phyloP scores from a whole-genome alignment of 805 yeast species.

The Barnettozyma californica region DNA sequence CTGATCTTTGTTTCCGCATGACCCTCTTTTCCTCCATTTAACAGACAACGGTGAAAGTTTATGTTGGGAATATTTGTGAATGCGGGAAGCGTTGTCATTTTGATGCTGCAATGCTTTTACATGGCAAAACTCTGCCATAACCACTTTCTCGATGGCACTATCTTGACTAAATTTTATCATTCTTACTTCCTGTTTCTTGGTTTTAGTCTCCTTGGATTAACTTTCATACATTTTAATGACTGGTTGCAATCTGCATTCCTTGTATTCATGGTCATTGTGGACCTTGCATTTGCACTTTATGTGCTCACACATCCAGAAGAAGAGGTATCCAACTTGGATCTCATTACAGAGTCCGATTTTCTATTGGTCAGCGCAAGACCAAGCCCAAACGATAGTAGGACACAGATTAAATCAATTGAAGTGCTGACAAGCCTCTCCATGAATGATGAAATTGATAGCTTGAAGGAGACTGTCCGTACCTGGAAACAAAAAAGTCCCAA shows the following conservation, averaged over 20 bases:
- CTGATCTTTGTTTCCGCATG: background rate
- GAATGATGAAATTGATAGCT: background rate
- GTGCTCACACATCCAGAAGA: background rate
- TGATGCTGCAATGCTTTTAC: slow-evolving; percentile 4
- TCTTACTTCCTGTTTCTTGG: slow-evolving; percentile 4
- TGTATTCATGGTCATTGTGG: background rate
- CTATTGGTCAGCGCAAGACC: background rate
- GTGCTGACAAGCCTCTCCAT: background rate
- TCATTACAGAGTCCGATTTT: slow-evolving; percentile 3
- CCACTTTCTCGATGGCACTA: slow-evolving; percentile 3
- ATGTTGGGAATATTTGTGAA: background rate
- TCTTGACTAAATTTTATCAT: background rate
- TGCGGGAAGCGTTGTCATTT: background rate
- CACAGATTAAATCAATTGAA: background rate
- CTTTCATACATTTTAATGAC: background rate
- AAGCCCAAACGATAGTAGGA: background rate
- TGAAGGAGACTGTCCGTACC: background rate
- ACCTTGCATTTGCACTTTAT: background rate
- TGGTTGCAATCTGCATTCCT: background rate
- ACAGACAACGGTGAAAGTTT: background rate
- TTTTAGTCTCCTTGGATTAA: background rate
- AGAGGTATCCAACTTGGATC: slow-evolving; percentile 1
- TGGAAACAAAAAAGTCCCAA: background rate
- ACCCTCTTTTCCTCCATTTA: no score
- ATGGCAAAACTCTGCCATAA: slow-evolving; percentile 3